Evolutionary conservation across 2,329 filamentous ascomycete genomes (phyloP), one percentile per base, ranked within the genome.

Genomic region (Colletotrichum orchidophilum): DNA sequence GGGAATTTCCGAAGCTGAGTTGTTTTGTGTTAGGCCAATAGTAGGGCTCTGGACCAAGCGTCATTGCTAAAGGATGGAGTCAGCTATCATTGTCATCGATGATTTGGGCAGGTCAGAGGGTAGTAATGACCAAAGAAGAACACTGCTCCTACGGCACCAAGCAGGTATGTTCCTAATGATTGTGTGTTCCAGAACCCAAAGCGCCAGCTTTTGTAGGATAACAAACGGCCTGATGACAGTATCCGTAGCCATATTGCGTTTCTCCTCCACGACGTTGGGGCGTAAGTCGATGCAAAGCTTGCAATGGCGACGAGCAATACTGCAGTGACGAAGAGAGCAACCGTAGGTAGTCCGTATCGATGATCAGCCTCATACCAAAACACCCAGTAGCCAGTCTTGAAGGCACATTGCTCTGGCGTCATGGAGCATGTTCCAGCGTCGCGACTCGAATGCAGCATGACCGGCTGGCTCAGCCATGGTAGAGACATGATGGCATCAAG

Each of bases 301-400:
- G 78, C 77, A 21, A 88, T 76, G 27, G 82, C 77, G 72, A 87
- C 89, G 13, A 88, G 68, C 1, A 81, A 80, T 63, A 89, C 85
- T n/a, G 79, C 77, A 0, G 81, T 80, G 73, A 86, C 79, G 76
- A 89, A 85, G 73, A 90, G 87, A 54, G 86, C 87, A 3, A 88
- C 78, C 0, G 87, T 88, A 7, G 83, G 82, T 4, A 89, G 76
- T 0, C 84, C 85, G 73, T 85, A 90, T 42, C 85, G 83, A 72
- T 86, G 83, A 74, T 90, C 88, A 26, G 87, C 84, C 66, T 87
- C 77, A 42, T 73, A 76, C 79, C 62, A 70, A 46, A 65, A 65
- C 3, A 83, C 76, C 85, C 86, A 88, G 73, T 82, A 80, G n/a
- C 81, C 77, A 26, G 69, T 77, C 60, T 85, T 83, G 72, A 81